Base-by-base conservation (phyloP, 2,329 filamentous ascomycete genomes). In the Fusarium floridanum region DNA sequence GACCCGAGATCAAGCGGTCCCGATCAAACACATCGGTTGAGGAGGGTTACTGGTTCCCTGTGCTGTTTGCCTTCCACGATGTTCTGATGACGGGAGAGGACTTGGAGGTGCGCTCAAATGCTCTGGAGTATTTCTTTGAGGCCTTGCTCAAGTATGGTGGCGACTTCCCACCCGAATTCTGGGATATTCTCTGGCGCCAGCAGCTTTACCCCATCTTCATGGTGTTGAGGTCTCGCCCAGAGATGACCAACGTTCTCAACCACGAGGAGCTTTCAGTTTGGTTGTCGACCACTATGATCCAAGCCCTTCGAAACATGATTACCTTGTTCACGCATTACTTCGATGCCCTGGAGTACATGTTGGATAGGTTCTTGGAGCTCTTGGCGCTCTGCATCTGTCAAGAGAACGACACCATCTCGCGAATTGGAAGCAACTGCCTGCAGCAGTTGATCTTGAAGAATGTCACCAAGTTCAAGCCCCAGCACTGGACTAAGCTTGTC, bases 1-100 rank as follows among this genome's bases (percentile, higher is more conserved):
- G 83, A 27, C 83, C 87, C 1, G 85, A 85, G 64, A 84, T 86
- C 77, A 83, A 84, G 82, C 82, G 80, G 80, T 91, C 92, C 70
- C 91, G 91, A 66, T 93, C 88, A 67, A 92, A 93, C 63, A 97
- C 97, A 55, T 97, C 95, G 5, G 91, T 97, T 73, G 97, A 99
- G 82, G 97, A 98, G 82, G 95, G 97, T 41, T 99, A 95, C 83
- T 99, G 97, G 97, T 99, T 99, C 83, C 97, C 97, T 0, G 94
- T 99, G 7, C 87, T 99, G 34, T 98, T 99, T 81, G 96, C 97
- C 4, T 99, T 99, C 87, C 97, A 99, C 81, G 97, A 99, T 82
- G 95, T 99, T 24, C 86, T 99, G 57, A 99, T 99, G 97, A 99
- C 97, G 2, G 97, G 97, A 3, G 97, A 99, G 83, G 97, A 99